Base-by-base conservation (phyloP, 805 yeast species). In the Alloascoidea africana region DNA sequence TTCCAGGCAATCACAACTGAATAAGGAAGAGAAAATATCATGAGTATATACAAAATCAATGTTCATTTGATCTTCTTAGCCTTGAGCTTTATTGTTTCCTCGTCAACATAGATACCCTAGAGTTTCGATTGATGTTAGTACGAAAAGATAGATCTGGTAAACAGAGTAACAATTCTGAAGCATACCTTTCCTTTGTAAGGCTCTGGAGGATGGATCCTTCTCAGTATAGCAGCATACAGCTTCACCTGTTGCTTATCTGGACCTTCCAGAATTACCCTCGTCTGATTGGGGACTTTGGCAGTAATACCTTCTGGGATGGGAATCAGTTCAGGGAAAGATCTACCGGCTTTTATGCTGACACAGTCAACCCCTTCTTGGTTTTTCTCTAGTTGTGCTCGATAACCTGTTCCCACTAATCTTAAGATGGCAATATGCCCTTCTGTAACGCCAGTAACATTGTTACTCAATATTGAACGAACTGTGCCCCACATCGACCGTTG, bases 401-500 rank as follows among this genome's bases (percentile, higher is more conserved):
- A 91, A 55, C 99, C 99, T 8, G 97, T 89, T 46, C 99, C 99
- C 14, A 85, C 93, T 46, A 91, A 78, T 58, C 76, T 82, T 44
- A 91, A 66, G 39, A 87, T 80, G 17, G 91, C 74, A 43, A 85
- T 59, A 55, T 91, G 97, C 11, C 97, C 97, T 49, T 87, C 97
- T 32, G 85, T 75, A 32, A 86, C 94, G 38, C 99, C 99, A 27
- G 71, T 63, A 18, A 89, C 67, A 46, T 80, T 71, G 59, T 89
- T 89, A 49, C 76, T 73, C 36, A 91, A 55, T 41, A 78, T 64
- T 0, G 93, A 68, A 54, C 98, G 72, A 38, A 79, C 68, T 4
- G 97, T 91, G 14, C 98, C 99, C 97, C 97, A 91, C 71, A 91
- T 73, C 14, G 93, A 64, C 45, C 79, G 73, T 61, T 91, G 98